Conservation (phyloP, 352 stramenopile species). For the Peronospora destructor region DNA sequence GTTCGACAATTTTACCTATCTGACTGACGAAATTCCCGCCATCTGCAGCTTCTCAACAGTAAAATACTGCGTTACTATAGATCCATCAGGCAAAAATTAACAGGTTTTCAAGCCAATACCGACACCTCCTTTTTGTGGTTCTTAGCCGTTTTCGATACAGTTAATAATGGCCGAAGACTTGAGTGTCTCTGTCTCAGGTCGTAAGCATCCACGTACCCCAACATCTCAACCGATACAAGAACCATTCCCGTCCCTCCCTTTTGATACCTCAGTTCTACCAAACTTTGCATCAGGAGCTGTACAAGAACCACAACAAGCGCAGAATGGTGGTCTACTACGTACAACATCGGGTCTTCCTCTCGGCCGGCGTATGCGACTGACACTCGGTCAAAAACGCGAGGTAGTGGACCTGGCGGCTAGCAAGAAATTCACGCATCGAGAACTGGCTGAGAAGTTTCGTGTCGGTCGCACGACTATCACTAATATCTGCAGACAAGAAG, state of each 20-base stretch:
- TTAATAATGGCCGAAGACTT: conserved; percentile 15
- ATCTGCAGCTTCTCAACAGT: too few relatives aligned
- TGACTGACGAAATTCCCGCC: too few relatives aligned
- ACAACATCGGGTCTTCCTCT: conserved; percentile 11
- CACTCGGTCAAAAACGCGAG: conserved; percentile 80
- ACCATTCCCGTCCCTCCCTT: not conserved
- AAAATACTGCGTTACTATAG: too few relatives aligned
- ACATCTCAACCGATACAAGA: not conserved
- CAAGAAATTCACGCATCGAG: conserved; percentile 82
- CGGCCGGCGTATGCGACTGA: conserved; percentile 61
- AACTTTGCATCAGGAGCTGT: conserved; percentile 1
- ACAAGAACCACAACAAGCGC: not conserved
- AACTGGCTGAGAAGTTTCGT: conserved; percentile 76
- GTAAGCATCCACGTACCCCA: conserved; percentile 2
- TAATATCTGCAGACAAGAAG: conserved; percentile 80
- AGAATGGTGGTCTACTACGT: conserved; percentile 17
- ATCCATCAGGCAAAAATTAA: too few relatives aligned
- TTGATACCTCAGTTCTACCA: not conserved
- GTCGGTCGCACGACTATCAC: conserved; percentile 81
- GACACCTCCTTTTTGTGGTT: conserved; percentile 22
- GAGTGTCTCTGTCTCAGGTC: conserved; percentile 3
- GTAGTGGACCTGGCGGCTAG: conserved; percentile 76
- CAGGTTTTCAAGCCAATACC: conserved; percentile 3
- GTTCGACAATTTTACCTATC: too few relatives aligned
- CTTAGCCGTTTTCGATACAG: not conserved